Base-by-base conservation (phyloP, 2,329 filamentous ascomycete genomes). In the Ascochyta pisi region DNA sequence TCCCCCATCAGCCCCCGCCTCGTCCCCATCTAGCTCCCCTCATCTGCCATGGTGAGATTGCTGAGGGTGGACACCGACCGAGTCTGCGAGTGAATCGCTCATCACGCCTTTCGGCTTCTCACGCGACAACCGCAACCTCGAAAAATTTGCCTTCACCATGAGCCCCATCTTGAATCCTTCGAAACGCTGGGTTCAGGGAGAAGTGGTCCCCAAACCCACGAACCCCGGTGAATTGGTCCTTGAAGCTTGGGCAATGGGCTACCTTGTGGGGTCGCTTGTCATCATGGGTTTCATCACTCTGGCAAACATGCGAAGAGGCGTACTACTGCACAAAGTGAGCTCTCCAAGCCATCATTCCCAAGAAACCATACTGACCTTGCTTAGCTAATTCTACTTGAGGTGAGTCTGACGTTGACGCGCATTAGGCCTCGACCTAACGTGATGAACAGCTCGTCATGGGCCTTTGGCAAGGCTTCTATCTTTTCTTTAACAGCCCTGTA, bases 381-480 rank as follows among this genome's bases (percentile, higher is more conserved):
- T 42, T 45, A 74, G 74, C 69, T 82, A 42, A 82, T 82, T 68
- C 66, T 82, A n/a, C 66, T 81, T 41, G 79, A 81, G 69, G 79
- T 80, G 69, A 60, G 50, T 57, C 22, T 45, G 24, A 33, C 35
- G 4, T 15, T 56, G 27, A 58, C 19, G 23, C 22, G 40, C 16
- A 31, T 27, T 13, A 45, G 26, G 40, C 23, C 33, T 37, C 40
- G 34, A 39, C 29, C 60, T 67, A 50, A 71, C 39, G 19, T 34
- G 13, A 22, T 29, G 15, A 34, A 43, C 16, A 84, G 83, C 75
- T 86, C 15, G 61, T 86, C n/a, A 75, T 86, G 5, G 84, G 82
- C 4, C 77, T 84, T 56, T 79, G 81, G 46, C 83, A 86, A 65
- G 84, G 84, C 7, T 84, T 84, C 55, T 86, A 85, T 68, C 81